Percentiles rank a stretch among this genome's conserved stretches.
Conservation (phyloP, 192 early-diverging fungal genomes). For the Backusella liffmaniae region DNA sequence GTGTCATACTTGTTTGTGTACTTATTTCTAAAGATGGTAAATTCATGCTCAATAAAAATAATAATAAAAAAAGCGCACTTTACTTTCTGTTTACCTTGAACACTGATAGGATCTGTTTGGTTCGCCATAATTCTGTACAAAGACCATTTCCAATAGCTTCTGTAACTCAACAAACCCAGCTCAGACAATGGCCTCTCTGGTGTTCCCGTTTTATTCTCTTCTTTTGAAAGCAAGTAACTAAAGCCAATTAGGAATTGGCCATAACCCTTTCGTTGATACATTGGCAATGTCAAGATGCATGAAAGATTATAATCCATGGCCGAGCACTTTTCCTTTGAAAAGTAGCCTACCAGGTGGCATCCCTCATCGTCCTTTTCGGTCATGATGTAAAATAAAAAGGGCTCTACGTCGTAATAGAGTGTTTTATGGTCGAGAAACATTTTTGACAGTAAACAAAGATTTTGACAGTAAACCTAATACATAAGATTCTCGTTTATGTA, state of each 20-base stretch:
- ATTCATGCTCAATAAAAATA: too few relatives aligned
- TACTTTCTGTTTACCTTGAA: slow-evolving; percentile 26
- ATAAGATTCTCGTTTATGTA: too few relatives aligned
- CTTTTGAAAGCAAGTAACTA: slow-evolving; percentile 70
- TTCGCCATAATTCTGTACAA: slow-evolving; percentile 69
- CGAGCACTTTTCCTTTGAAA: slow-evolving; percentile 82
- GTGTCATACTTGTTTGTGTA: slow-evolving; percentile 68
- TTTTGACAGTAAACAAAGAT: slow-evolving; percentile 94
- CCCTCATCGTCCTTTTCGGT: slow-evolving; percentile 75
- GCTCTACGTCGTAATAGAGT: slow-evolving; percentile 96
- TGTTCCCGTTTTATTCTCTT: slow-evolving; percentile 76
- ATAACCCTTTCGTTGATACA: slow-evolving; percentile 85
- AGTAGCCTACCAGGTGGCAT: slow-evolving; percentile 97
- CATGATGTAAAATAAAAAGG: slow-evolving; percentile 97
- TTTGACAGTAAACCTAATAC: slow-evolving; percentile 88
- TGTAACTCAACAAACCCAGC: slow-evolving; percentile 82
- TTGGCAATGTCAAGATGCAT: slow-evolving; percentile 88
- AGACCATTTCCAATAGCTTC: slow-evolving; percentile 81
- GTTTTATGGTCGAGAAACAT: slow-evolving; percentile 98
- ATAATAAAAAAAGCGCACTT: not conserved
- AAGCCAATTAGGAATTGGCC: slow-evolving; percentile 92
- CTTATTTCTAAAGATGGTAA: not conserved
- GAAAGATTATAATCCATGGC: slow-evolving; percentile 84
- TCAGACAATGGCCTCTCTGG: slow-evolving; percentile 92
- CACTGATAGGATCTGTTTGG: slow-evolving; percentile 47